phyloP scores from a whole-genome alignment of 129 eudicot genomes.

The carrot (Daucus carota) region DNA sequence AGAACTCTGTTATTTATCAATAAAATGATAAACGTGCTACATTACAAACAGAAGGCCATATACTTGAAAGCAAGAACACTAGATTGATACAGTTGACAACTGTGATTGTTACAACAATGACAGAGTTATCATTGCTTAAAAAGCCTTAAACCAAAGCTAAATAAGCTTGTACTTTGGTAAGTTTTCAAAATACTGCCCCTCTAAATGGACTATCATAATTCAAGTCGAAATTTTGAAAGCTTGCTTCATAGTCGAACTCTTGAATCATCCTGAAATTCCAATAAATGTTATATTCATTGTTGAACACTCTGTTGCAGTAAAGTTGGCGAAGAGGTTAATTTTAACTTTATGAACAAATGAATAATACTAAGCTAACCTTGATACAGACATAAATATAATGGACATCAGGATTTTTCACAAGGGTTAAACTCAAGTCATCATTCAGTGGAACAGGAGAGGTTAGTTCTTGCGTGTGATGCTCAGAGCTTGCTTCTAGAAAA shows the following conservation, averaged over 20 bases:
- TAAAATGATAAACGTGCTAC: neutral
- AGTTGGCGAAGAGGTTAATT: neutral
- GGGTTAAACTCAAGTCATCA: conserved; percentile 32
- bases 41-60: neutral
- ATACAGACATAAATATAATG: conserved; percentile 85
- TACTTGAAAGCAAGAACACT: neutral
- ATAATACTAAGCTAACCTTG: conserved; percentile 36
- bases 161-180: neutral
- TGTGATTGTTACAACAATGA: conserved; percentile 1
- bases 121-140: neutral
- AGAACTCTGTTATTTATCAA: neutral
- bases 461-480: conserved; percentile 38
- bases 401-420: conserved; percentile 52
- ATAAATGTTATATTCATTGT: neutral
- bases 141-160: neutral
- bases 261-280: conserved; percentile 13
- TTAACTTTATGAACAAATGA: neutral
- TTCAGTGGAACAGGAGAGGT: conserved; percentile 55
- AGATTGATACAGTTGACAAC: neutral
- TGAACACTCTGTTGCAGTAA: neutral
- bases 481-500: conserved; percentile 33
- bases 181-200: neutral
- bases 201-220: neutral
- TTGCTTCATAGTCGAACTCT: neutral
- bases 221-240: neutral